phyloP scores from a whole-genome alignment of 2,329 filamentous ascomycete genomes.

The Parafenestella ontariensis region DNA sequence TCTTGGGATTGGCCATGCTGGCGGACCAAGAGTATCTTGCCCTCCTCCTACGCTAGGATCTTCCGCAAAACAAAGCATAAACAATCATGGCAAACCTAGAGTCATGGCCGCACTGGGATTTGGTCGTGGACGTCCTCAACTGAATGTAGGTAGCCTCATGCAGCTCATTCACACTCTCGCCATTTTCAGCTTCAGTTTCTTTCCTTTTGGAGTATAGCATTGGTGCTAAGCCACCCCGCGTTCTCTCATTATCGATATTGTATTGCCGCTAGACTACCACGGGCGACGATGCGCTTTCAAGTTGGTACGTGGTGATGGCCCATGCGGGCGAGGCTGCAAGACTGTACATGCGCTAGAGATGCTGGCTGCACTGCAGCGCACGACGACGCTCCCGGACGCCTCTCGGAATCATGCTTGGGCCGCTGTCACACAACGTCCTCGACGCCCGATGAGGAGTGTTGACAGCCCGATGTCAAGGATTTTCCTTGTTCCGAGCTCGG shows the following conservation, averaged over 20 bases:
- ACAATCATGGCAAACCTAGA: too few relatives aligned
- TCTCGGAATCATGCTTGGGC: slow-evolving; percentile 10
- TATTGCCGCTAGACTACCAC: neutral
- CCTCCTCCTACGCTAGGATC: too few relatives aligned
- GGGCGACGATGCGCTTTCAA: neutral
- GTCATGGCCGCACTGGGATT: neutral
- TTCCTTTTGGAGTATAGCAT: neutral
- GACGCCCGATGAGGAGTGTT: slow-evolving; percentile 1
- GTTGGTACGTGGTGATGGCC: neutral
- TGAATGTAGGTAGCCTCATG: neutral
- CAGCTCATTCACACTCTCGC: neutral
- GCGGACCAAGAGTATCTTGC: too few relatives aligned
- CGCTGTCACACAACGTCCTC: slow-evolving; percentile 15
- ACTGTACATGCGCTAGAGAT: neutral
- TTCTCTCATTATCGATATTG: neutral
- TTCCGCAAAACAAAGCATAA: too few relatives aligned
- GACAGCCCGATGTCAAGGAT: slow-evolving; percentile 1
- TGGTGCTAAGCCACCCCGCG: neutral
- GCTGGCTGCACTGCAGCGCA: neutral
- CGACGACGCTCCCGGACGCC: too few relatives aligned
- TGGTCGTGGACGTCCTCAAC: neutral
- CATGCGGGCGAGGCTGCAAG: neutral
- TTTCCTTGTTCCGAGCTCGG: neutral
- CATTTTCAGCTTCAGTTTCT: neutral
- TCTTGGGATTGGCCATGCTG: too few relatives aligned